These are phyloP conservation scores for Leccinum truebloodii DNA, from an alignment of 768 basidiomycete species.

Conservation along the genomic window DNA sequence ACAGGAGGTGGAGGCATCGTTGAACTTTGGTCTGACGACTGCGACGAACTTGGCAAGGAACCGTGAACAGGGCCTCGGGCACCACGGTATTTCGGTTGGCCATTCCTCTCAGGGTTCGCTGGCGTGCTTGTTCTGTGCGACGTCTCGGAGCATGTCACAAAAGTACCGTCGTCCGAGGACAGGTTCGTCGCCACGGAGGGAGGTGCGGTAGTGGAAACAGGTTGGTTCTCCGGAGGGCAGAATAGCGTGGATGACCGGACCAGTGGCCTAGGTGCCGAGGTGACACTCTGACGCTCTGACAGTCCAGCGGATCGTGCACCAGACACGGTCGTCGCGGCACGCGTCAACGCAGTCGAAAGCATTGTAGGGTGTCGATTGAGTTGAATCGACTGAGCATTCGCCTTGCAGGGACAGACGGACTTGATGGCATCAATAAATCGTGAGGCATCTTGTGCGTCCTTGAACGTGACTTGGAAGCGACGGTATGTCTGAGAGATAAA, in stretches of 20 bases:
- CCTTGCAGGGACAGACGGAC: conserved; percentile 74
- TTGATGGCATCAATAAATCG: conserved; percentile 65
- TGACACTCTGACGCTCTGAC: conserved; percentile 8
- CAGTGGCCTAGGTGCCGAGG: neutral
- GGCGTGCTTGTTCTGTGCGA: conserved; percentile 12
- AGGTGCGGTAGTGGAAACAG: conserved; percentile 2
- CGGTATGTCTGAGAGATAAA: conserved; percentile 55
- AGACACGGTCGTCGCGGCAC: conserved; percentile 14
- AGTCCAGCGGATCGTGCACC: conserved; percentile 1
- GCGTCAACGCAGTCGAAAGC: conserved; percentile 16
- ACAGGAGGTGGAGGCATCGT: conserved; percentile 35
- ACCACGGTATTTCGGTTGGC: conserved; percentile 1
- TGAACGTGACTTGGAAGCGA: conserved; percentile 76
- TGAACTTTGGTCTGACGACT: conserved; percentile 28
- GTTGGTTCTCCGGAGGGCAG: neutral
- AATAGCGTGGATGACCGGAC: conserved; percentile 3
- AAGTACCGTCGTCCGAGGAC: conserved; percentile 31
- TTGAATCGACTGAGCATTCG: conserved; percentile 41
- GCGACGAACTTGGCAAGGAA: conserved; percentile 36
- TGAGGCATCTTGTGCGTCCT: conserved; percentile 45
- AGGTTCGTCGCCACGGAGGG: conserved; percentile 11
- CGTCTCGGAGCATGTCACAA: conserved; percentile 31
- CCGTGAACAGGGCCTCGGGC: conserved; percentile 8
- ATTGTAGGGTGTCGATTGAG: conserved; percentile 21
- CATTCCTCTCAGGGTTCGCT: neutral